These are phyloP conservation scores for Orobanche coerulescens DNA, from an alignment of 257 asterid genomes.

Conservation along the genomic window DNA sequence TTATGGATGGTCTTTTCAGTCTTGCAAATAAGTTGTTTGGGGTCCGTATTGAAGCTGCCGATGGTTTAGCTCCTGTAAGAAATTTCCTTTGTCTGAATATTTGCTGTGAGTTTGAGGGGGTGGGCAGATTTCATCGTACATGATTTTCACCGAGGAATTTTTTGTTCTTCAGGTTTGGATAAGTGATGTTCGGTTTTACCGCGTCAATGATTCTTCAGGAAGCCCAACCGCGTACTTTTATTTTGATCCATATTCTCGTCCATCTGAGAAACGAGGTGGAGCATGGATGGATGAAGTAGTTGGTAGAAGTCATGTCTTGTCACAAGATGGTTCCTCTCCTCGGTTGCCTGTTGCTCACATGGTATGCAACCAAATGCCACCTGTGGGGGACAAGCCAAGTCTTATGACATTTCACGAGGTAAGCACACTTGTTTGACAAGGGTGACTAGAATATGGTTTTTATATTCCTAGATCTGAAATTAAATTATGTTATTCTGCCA, in stretches of 20 bases:
- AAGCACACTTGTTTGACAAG: slow-evolving; percentile 21
- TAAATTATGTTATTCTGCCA: neutral
- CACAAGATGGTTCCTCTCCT: slow-evolving; percentile 63
- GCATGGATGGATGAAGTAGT: slow-evolving; percentile 99
- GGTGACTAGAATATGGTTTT: slow-evolving; percentile 12
- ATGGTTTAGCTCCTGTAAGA: slow-evolving; percentile 90
- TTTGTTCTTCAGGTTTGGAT: slow-evolving; percentile 69
- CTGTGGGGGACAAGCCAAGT: slow-evolving; percentile 97
- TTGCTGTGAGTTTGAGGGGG: neutral
- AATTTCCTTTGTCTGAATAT: slow-evolving; percentile 10
- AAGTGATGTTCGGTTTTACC: slow-evolving; percentile 76
- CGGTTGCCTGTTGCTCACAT: slow-evolving; percentile 97
- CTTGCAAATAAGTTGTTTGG: slow-evolving; percentile 76
- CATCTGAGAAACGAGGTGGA: slow-evolving; percentile 94
- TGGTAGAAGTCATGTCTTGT: slow-evolving; percentile 77
- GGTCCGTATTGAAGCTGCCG: slow-evolving; percentile 58
- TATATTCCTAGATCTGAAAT: slow-evolving; percentile 8
- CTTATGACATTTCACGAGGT: slow-evolving; percentile 98
- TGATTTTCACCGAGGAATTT: slow-evolving; percentile 18
- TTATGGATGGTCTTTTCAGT: slow-evolving; percentile 92
- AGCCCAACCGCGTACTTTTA: slow-evolving; percentile 79
- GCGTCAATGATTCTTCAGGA: slow-evolving; percentile 73
- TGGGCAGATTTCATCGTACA: slow-evolving; percentile 5
- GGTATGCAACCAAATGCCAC: slow-evolving; percentile 99
- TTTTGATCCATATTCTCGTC: slow-evolving; percentile 97